A percentile compares a stretch with the other conserved stretches of the same genome.
Evolutionary conservation across 805 yeast genomes (phyloP).

Genomic region (Phaffomyces opuntiae): DNA sequence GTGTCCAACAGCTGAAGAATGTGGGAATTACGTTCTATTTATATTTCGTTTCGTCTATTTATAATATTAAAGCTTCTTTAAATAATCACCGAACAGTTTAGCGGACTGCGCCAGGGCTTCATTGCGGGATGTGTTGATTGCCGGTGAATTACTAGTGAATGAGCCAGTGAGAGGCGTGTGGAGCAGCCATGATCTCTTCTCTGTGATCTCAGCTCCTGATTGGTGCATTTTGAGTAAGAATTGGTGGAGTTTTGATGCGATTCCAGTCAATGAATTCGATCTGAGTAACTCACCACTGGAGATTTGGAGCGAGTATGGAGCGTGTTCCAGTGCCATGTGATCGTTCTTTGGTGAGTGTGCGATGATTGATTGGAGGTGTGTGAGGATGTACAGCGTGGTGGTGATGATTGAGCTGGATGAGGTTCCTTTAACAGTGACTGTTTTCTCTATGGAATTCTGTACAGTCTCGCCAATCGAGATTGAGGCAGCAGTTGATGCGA

Average conservation of each 20-base stretch:
- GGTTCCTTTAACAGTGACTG: constrained; percentile 1
- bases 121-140: neutral
- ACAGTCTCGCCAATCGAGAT: neutral
- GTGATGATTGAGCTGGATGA: neutral
- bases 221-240: too few species aligned
- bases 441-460: constrained; percentile 3
- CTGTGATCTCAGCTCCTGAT: too few species aligned
- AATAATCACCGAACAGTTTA: neutral
- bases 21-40: neutral
- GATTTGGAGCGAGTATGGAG: neutral
- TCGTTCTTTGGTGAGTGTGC: neutral
- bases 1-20: neutral
- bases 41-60: too few species aligned
- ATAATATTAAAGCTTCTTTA: neutral
- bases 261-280: neutral
- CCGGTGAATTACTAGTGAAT: neutral
- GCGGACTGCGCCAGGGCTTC: constrained; percentile 1
- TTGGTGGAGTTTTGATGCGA: neutral
- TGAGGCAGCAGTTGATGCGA: neutral
- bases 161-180: neutral
- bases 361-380: neutral
- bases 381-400: neutral
- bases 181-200: neutral
- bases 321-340: neutral
- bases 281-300: neutral